Evolutionary conservation across 441 rosid species (phyloP).

Genomic region (Erodium moschatum): DNA sequence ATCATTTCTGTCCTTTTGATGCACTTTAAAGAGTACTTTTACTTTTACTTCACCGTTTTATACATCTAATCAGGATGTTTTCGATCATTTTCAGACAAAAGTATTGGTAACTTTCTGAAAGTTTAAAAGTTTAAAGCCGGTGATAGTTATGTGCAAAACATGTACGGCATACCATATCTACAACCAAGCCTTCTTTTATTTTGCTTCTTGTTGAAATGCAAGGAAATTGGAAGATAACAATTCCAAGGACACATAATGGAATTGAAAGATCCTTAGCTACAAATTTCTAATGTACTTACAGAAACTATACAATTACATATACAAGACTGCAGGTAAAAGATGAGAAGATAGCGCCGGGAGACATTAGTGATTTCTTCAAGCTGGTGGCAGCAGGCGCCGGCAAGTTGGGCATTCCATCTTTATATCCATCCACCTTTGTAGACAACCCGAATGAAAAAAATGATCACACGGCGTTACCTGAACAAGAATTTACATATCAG

Average conservation of each 20-base stretch:
- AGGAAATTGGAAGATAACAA: background rate
- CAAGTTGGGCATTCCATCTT: conserved; percentile 99
- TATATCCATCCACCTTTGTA: conserved; percentile 98
- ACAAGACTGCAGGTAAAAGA: background rate
- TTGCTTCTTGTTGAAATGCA: background rate
- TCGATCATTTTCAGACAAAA: too few species aligned
- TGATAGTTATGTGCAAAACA: too few species aligned
- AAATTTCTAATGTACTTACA: conserved; percentile 3
- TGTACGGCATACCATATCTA: too few species aligned
- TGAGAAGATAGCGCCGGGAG: background rate
- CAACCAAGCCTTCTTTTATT: too few species aligned
- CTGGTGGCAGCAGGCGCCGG: conserved; percentile 83
- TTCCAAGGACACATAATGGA: background rate
- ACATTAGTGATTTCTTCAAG: conserved; percentile 28
- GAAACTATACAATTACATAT: conserved; percentile 5
- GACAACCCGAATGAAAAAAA: conserved; percentile 84
- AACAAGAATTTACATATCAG: conserved; percentile 17
- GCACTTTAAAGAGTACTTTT: too few species aligned
- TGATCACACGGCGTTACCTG: conserved; percentile 97
- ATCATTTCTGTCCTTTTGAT: too few species aligned
- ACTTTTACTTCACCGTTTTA: too few species aligned
- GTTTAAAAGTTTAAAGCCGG: too few species aligned
- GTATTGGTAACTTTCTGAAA: too few species aligned
- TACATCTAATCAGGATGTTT: too few species aligned
- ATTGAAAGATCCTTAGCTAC: background rate